Evolutionary conservation across 371 early-diverging fungal genomes (phyloP).

Genomic region (Blyttiomyces sp.): DNA sequence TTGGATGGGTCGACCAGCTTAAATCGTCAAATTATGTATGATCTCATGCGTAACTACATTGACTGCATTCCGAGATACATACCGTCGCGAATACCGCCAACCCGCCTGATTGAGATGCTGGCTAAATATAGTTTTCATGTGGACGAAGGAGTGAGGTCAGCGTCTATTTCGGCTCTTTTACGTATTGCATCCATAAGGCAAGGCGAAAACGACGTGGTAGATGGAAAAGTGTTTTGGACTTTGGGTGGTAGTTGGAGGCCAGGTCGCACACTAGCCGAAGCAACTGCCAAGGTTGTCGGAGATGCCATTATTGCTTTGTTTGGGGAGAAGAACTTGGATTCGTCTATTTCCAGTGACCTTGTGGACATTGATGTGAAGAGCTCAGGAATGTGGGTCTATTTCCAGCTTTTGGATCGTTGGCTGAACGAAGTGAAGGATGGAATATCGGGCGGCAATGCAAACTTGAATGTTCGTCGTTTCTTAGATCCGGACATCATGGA

Average conservation of each 20-base stretch:
- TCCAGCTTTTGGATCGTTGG: slow-evolving; percentile 51
- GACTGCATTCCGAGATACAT: slow-evolving; percentile 72
- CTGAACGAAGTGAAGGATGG: slow-evolving; percentile 31
- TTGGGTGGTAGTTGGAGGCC: slow-evolving; percentile 11
- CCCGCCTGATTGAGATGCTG: slow-evolving; percentile 70
- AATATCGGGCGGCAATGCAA: slow-evolving; percentile 5
- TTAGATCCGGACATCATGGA: slow-evolving; percentile 48
- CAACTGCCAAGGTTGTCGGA: slow-evolving; percentile 23
- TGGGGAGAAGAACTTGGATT: slow-evolving; percentile 38
- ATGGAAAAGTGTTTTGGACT: slow-evolving; percentile 12
- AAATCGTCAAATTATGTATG: slow-evolving; percentile 13
- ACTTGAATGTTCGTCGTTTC: too few species aligned
- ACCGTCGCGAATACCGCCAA: slow-evolving; percentile 62
- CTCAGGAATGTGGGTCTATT: slow-evolving; percentile 12
- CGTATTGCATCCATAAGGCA: slow-evolving; percentile 61
- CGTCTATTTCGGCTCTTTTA: slow-evolving; percentile 62
- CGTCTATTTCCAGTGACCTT: slow-evolving; percentile 6
- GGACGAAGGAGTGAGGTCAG: slow-evolving; percentile 72
- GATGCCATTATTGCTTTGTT: slow-evolving; percentile 20
- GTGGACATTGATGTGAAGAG: slow-evolving; percentile 9
- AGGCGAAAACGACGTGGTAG: slow-evolving; percentile 41
- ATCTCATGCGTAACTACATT: slow-evolving; percentile 40
- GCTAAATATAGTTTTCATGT: slow-evolving; percentile 75
- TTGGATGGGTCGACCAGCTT: not conserved
- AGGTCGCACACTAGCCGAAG: slow-evolving; percentile 18